A percentile compares a stretch with the other conserved stretches of the same genome.
Conservation (phyloP, 1,139 yeast species). For the Nakaseomyces bracarensis region DNA sequence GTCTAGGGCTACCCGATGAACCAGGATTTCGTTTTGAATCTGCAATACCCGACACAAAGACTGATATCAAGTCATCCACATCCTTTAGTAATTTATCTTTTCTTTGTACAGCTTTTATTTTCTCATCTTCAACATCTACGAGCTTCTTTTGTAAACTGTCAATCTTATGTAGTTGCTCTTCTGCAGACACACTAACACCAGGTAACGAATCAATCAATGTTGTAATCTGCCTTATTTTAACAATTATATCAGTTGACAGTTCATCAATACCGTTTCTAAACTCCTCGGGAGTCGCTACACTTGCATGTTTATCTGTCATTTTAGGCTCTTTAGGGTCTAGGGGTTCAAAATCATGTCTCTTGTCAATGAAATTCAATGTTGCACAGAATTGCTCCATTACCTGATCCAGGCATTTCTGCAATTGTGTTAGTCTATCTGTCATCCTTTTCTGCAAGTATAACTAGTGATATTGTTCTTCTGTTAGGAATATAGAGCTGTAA, state of each 20-base stretch:
- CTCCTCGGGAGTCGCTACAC: constrained; percentile 39
- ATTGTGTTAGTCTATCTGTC: constrained; percentile 83
- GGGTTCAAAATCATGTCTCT: constrained; percentile 53
- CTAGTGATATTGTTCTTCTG: neutral
- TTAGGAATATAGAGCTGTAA: too few species aligned
- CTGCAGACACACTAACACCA: constrained; percentile 81
- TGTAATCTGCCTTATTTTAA: constrained; percentile 79
- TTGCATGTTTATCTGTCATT: constrained; percentile 41
- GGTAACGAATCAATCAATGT: constrained; percentile 84
- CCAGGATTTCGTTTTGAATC: constrained; percentile 14
- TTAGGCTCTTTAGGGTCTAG: constrained; percentile 41
- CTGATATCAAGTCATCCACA: constrained; percentile 60
- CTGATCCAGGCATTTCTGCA: constrained; percentile 87
- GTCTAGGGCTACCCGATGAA: neutral
- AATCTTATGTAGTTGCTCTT: constrained; percentile 60
- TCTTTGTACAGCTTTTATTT: constrained; percentile 50
- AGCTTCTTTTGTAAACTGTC: constrained; percentile 57
- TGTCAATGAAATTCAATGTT: constrained; percentile 76
- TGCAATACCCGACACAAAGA: constrained; percentile 29
- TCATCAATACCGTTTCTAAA: constrained; percentile 59
- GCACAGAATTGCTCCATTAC: constrained; percentile 88
- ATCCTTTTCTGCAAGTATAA: constrained; percentile 10
- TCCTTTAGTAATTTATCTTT: constrained; percentile 57
- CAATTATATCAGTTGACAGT: constrained; percentile 71
- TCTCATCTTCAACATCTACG: constrained; percentile 50